Evolutionary conservation across 176 grass and related monocot species (phyloP).

Genomic region (Triticum timopheevii): DNA sequence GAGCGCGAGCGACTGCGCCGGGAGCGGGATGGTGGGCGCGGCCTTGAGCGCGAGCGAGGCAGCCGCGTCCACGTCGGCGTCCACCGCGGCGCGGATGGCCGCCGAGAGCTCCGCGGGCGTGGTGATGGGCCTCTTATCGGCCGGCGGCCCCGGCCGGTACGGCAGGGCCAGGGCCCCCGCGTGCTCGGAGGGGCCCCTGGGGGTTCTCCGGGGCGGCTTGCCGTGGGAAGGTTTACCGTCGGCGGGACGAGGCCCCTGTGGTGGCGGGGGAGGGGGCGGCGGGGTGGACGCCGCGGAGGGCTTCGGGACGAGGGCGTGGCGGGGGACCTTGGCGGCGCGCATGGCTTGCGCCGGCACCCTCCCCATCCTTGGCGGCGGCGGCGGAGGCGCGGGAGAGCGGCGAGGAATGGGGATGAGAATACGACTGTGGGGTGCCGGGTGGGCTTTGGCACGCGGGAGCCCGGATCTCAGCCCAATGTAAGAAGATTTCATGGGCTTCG

Average conservation of each 20-base stretch:
- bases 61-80: slow-evolving; percentile 45
- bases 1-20: slow-evolving; percentile 47
- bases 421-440: background rate
- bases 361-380: slow-evolving; percentile 45
- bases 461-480: background rate
- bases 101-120: slow-evolving; percentile 38
- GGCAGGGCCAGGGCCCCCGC: background rate
- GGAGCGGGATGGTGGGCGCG: slow-evolving; percentile 44
- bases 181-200: background rate
- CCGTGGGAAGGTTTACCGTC: background rate
- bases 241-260: background rate
- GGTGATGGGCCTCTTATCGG: slow-evolving; percentile 19
- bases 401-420: background rate
- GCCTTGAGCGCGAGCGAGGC: slow-evolving; percentile 40
- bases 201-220: background rate
- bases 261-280: background rate
- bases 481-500: background rate
- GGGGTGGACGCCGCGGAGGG: background rate
- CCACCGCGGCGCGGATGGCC: slow-evolving; percentile 33
- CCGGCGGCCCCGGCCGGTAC: background rate
- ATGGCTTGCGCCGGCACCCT: slow-evolving; percentile 48
- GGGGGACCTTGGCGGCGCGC: slow-evolving; percentile 56
- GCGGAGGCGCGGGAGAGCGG: background rate
- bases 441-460: background rate
- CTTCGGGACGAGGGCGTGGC: slow-evolving; percentile 28